phyloP scores from a whole-genome alignment of 352 stramenopile species.

The Chrysophaeum taylorii region DNA sequence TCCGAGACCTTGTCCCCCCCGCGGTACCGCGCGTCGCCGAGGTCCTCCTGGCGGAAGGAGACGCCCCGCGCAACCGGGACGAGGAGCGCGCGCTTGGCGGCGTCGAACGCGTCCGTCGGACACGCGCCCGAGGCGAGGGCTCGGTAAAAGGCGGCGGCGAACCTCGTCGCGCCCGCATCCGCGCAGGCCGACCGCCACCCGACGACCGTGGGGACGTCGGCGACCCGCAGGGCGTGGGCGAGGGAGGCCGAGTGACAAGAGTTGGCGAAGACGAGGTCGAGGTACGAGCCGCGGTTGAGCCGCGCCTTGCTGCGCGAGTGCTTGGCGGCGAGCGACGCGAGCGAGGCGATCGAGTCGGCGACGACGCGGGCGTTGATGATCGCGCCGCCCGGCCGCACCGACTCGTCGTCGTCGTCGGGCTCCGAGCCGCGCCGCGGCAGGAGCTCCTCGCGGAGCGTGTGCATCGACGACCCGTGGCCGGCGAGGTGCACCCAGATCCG shows the following conservation, averaged over 20 bases:
- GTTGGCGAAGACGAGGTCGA: conserved; percentile 1
- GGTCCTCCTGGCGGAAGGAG: background rate
- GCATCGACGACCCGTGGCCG: background rate
- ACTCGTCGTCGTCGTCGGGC: too few species aligned
- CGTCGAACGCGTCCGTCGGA: too few species aligned
- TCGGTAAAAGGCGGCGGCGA: conserved; percentile 2
- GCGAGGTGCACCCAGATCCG: conserved; percentile 7
- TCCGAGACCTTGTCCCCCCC: too few species aligned
- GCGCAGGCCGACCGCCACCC: background rate
- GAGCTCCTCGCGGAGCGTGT: too few species aligned
- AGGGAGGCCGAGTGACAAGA: background rate
- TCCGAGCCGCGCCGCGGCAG: too few species aligned
- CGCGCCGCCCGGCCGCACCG: too few species aligned
- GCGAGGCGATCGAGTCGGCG: too few species aligned
- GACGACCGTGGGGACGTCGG: background rate
- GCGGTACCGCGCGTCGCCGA: background rate
- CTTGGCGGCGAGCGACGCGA: too few species aligned
- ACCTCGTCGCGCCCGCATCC: background rate
- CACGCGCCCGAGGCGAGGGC: background rate
- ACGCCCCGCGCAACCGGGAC: background rate
- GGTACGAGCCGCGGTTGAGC: too few species aligned
- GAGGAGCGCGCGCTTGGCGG: too few species aligned
- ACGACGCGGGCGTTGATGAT: too few species aligned
- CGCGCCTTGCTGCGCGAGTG: too few species aligned
- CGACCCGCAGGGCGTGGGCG: background rate